Evolutionary conservation across 148 eudicot genomes (phyloP).

Genomic region (Nepenthes gracilis): DNA sequence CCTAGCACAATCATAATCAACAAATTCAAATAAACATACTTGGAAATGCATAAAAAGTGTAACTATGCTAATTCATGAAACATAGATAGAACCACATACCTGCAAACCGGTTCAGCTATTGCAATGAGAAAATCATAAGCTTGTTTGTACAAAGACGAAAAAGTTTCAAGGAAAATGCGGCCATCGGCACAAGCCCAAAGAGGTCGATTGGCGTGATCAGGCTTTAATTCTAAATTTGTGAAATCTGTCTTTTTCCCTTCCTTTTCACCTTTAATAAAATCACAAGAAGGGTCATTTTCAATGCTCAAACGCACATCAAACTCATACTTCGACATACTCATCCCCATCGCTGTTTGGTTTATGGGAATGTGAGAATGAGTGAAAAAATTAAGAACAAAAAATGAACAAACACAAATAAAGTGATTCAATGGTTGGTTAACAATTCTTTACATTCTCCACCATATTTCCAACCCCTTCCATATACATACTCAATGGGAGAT

Average conservation of each 20-base stretch:
- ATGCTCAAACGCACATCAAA: too few relatives aligned
- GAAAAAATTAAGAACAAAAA: background rate
- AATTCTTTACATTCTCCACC: too few relatives aligned
- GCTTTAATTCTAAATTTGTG: constrained; percentile 80
- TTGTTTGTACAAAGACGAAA: constrained; percentile 86
- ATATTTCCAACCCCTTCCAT: too few relatives aligned
- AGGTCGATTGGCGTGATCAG: constrained; percentile 82
- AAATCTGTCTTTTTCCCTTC: constrained; percentile 77
- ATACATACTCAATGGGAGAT: too few relatives aligned
- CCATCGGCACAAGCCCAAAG: constrained; percentile 99
- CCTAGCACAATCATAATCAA: constrained; percentile 17
- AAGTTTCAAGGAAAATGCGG: constrained; percentile 91
- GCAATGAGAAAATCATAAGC: constrained; percentile 98
- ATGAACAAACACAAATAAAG: too few relatives aligned
- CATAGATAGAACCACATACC: constrained; percentile 27
- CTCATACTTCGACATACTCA: background rate
- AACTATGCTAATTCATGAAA: background rate
- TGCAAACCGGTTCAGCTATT: constrained; percentile 98
- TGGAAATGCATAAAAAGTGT: background rate
- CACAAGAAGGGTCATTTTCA: background rate
- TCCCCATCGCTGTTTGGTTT: too few relatives aligned
- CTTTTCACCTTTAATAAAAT: constrained; percentile 13
- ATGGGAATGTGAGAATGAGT: too few relatives aligned
- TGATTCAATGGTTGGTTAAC: too few relatives aligned
- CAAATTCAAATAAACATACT: background rate